A percentile compares a stretch with the other conserved stretches of the same genome.
Evolutionary conservation across 257 asterid genomes (phyloP).

Genomic region (Ajuga chamaepitys): DNA sequence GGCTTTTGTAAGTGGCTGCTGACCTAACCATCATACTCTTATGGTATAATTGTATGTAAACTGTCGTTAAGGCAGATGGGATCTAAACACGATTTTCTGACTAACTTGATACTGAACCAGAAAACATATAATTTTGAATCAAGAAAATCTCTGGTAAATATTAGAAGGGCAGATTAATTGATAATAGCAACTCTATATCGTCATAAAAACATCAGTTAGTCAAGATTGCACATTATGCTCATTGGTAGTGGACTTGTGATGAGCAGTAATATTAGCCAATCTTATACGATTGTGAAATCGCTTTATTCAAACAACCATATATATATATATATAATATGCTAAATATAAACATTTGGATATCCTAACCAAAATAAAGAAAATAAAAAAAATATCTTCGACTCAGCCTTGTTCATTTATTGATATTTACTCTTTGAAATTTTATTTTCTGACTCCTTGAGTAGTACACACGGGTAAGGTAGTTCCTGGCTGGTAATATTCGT

Average conservation of each 20-base stretch:
- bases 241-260: not conserved
- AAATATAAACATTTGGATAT: not conserved
- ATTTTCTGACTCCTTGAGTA: not conserved
- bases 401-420: not conserved
- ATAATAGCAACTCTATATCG: not conserved
- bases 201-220: not conserved
- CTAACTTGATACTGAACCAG: not conserved
- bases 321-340: too few species aligned
- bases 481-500: slow-evolving; percentile 11
- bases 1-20: slow-evolving; percentile 77
- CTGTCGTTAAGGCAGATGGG: not conserved
- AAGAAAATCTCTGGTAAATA: slow-evolving; percentile 1
- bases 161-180: not conserved
- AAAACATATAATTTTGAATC: not conserved
- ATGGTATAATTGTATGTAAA: slow-evolving; percentile 6
- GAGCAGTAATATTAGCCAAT: not conserved
- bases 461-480: slow-evolving; percentile 11
- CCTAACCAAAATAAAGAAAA: not conserved
- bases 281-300: too few species aligned
- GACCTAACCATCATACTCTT: slow-evolving; percentile 1
- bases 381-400: not conserved
- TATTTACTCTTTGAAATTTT: not conserved
- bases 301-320: slow-evolving; percentile 3
- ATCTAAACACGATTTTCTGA: not conserved
- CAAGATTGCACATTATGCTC: not conserved